Base-by-base conservation (phyloP, 176 grass and related monocot species). In the Aegilops longissima region DNA sequence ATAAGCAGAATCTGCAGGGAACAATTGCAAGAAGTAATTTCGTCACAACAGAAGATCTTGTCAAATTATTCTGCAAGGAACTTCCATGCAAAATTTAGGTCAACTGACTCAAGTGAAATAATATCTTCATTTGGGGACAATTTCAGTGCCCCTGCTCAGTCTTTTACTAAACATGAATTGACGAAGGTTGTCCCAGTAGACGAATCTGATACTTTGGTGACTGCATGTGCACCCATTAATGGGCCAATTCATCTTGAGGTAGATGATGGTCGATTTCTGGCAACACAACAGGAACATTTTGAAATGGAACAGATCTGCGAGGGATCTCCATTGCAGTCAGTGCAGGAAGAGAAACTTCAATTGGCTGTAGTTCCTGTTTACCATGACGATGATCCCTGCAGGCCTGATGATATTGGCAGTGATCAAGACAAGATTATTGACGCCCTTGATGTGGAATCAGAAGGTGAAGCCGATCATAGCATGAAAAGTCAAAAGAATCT, bases 341-440 rank as follows among this genome's bases (percentile, higher is more conserved):
- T 6, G 59, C 9, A 11, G 80, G 63, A 82, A 81, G 70, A 77
- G 71, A 82, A 77, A 40, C 24, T 62, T 65, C 52, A 56, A 66
- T 56, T 33, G 77, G 13, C 71, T 65, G 64, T 4, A 12, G 38
- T 70, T 61, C 39, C 64, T 77, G 70, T 79, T 85, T 73, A 85
- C 68, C 77, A 80, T 77, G 61, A 88, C 71, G 63, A 21, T 81
- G 62, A 80, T 85, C 77, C 21, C 61, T 79, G 64, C 56, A 85
- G 73, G 71, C 80, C 70, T 77, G 93, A 94, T 80, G 90, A 98
- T 65, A 83, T 90, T 78, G 71, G 65, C 78, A 92, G 88, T 86
- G 93, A 94, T 81, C 91, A 93, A 42, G 93, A 96, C 8, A 94
- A 87, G 82, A 93, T 98, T 61, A 64, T 98, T 33, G 94, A 96